Evolutionary conservation across 169 alveolate species (phyloP), one percentile per base, ranked within the genome.

Genomic region (Eimeria praecox): DNA sequence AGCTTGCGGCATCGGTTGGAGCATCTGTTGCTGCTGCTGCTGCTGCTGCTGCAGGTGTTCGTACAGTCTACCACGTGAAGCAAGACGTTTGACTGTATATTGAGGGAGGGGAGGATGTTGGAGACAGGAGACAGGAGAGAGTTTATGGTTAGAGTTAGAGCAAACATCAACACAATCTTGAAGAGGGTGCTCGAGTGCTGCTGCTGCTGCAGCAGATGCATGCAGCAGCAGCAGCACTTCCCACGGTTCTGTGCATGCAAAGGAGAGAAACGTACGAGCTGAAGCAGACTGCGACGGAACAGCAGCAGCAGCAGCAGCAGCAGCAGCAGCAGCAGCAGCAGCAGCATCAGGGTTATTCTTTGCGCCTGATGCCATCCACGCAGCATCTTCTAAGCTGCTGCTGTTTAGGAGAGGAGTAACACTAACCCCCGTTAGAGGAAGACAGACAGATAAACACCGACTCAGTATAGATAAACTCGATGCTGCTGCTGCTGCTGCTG

Each of bases 211-310:
- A 59, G 69, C 69, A 9, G 69, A 59, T 4, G 69, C 69, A 20
- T 59, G 69, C 30, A 59, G 69, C 66, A 82, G 73, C 71, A 82
- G 71, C 73, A 82, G 73, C 90, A 82, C 90, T 27, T 82, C 90
- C 90, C 90, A 82, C 0, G 90, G 71, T 27, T 82, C 90, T 44
- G 90, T 82, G 54, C 90, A 82, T 12, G 90, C 90, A 52, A 82
- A 82, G 20, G 90, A 71, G 46, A 82, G 54, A 46, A 82, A 20
- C 49, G 73, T 82, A 46, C 90, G 90, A 27, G 71, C 90, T 9
- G 90, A 82, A 27, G 90, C 90, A 46, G 90, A 33, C 90, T 82
- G 90, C 2, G 90, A 20, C 16, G 90, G 5, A 22, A 52, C 35
- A 59, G n/a, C 20, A 44, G 14, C 9, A 27, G 71, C 20, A 46